phyloP scores from a whole-genome alignment of 352 stramenopile genomes.

The Sclerospora graminicola region DNA sequence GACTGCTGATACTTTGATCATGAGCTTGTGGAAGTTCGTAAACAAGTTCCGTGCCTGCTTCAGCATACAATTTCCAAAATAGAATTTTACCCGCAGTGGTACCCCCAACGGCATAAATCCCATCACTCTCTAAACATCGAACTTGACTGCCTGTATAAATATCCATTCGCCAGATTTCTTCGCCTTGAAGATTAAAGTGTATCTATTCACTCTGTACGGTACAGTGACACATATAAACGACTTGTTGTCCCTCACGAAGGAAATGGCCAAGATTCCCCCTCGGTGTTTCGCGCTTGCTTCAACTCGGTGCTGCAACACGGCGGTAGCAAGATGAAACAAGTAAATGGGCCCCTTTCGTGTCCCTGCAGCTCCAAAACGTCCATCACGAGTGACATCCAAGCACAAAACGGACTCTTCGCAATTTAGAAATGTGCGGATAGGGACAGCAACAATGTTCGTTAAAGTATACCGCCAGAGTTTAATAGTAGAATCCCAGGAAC shows the following conservation, averaged over 20 bases:
- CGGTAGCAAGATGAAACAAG: conserved; percentile 30
- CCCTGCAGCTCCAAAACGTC: conserved; percentile 34
- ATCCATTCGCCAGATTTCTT: conserved; percentile 39
- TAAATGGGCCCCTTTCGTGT: conserved; percentile 49
- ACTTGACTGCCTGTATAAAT: conserved; percentile 42
- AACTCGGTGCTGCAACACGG: conserved; percentile 19
- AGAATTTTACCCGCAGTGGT: conserved; percentile 49
- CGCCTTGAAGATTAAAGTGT: conserved; percentile 40
- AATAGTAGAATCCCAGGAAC: conserved; percentile 67
- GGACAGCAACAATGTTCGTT: conserved; percentile 33
- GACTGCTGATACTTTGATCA: conserved; percentile 46
- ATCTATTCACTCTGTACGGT: conserved; percentile 57
- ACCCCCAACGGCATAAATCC: conserved; percentile 54
- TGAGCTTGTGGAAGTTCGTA: conserved; percentile 55
- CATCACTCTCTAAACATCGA: conserved; percentile 63
- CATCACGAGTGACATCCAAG: conserved; percentile 51
- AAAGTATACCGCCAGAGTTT: conserved; percentile 68
- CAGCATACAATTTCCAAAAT: conserved; percentile 55
- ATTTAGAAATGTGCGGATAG: conserved; percentile 45
- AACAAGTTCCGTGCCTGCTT: conserved; percentile 31
- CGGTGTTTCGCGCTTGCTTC: conserved; percentile 22
- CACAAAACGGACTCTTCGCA: conserved; percentile 59
- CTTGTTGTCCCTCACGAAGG: conserved; percentile 36
- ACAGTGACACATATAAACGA: conserved; percentile 61
- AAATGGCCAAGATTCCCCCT: conserved; percentile 40